Percentiles rank a stretch among this genome's conserved stretches.
Conservation (phyloP, 2,329 filamentous ascomycete genomes). For the Penicillium thymicola region DNA sequence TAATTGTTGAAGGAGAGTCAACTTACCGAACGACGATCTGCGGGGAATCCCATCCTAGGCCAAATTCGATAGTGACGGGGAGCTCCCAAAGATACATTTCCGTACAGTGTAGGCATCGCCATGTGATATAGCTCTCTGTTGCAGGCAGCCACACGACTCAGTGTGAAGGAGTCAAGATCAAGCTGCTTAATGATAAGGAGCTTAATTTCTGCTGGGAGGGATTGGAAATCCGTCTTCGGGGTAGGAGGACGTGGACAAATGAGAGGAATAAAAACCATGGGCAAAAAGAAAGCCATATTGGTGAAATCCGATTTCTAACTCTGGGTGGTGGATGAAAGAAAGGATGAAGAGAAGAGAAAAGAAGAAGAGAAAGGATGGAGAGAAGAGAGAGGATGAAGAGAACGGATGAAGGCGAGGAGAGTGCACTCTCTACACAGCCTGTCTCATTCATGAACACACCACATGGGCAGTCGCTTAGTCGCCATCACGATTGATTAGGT, state of each 20-base stretch:
- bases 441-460: too few relatives aligned
- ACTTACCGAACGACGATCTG: background rate
- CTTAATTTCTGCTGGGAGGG: background rate
- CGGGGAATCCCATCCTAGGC: background rate
- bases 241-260: background rate
- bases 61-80: background rate
- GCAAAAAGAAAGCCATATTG: background rate
- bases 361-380: too few relatives aligned
- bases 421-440: too few relatives aligned
- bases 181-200: background rate
- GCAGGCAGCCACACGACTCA: background rate
- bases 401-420: too few relatives aligned
- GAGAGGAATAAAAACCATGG: background rate
- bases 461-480: background rate
- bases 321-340: background rate
- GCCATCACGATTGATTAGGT: background rate
- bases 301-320: background rate
- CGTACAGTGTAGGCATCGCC: background rate
- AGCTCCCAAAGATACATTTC: background rate
- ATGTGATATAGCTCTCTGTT: background rate
- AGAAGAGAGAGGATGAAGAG: too few relatives aligned
- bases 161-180: background rate
- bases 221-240: background rate
- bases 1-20: background rate
- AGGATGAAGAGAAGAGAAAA: too few relatives aligned